Evolutionary conservation across 306 rosid species (phyloP), one percentile per base, ranked within the genome.

Genomic region (Glycine tomentella): DNA sequence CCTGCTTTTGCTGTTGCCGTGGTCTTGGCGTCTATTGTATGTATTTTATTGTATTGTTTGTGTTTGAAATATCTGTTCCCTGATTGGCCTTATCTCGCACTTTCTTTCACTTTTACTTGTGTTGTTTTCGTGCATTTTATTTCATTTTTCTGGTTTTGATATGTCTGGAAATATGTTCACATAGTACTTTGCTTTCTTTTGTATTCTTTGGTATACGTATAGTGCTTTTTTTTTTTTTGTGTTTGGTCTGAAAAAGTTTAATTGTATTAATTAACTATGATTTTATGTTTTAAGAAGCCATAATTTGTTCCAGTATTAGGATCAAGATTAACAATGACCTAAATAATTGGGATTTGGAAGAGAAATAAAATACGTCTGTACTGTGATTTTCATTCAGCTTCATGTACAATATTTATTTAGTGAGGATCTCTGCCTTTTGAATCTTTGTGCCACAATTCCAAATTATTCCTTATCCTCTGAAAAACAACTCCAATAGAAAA

Each of bases 1-100:
- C 50, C 99, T 4, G 83, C 89, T 69, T 95, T 95, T 76, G 97
- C 99, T 53, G 25, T 91, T 61, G 93, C 99, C 1, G 82, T 91
- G 4, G 89, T 91, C 86, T 86, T 95, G 83, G 87, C 96, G 4
- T 95, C 92, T 72, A 86, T 95, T 83, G 98, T 95, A 90, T 51
- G 94, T 84, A 34, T 73, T 74, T 80, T n/a, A 13, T 11, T 45
- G 15, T 15, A 13, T 42, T 67, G 34, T 66, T 72, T 75, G 36
- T 48, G 9, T 63, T 63, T 25, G 6, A 46, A 46, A 45, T 56
- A 53, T 50, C 14, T 51, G 17, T 84, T 75, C 49, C 36, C 9
- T 69, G 52, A 40, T 84, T 73, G 40, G 48, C 52, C 59, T 57
- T 48, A 49, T 9, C 33, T 56, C 59, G 51, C 62, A 58, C 49